Evolutionary conservation across 345 rosid genomes (phyloP), one percentile per base, ranked within the genome.

Genomic region (Acer negundo): DNA sequence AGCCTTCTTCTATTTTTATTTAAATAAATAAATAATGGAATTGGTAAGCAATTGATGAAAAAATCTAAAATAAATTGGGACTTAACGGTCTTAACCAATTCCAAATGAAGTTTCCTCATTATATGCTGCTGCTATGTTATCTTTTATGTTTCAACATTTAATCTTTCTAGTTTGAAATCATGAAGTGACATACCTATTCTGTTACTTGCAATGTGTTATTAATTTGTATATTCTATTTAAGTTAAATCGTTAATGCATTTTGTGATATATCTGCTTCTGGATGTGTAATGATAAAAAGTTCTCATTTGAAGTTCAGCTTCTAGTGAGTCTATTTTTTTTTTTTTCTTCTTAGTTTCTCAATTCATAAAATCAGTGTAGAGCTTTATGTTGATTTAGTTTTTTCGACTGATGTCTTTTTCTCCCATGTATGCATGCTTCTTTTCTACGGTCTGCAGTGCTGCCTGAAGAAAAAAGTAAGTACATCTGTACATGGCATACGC

Each of bases 391-490:
- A n/a, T 42, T 47, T 65, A 13, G 67, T 75, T 28, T 47, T 17
- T 67, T 67, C 10, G 47, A 77, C 80, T 83, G 75, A 85, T 78
- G 24, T 79, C 44, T 69, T 49, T 82, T 80, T 59, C 65, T 82
- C 74, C 61, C 58, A 75, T 79, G 80, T 70, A 78, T 82, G 84
- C 87, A 85, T 90, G 87, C 81, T 73, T 62, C 47, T 65, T 71
- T 22, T 58, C 62, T 67, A 38, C 81, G 88, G 77, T 55, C 81
- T 80, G 84, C 97, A 96, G 99, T 90, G 78, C 91, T 96, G 86
- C 97, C 95, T 1, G 90, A 91, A 86, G 99, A 96, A 78, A 84
- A 80, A 87, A 92, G 99, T 96, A 90, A 91, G 99, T 81, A 73
- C 38, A 35, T 35, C 38, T 35, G 38, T 35, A 35, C 70, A 55